Evolutionary conservation across 2,329 filamentous ascomycete genomes (phyloP).

Genomic region (Corniculantispora saksenae): DNA sequence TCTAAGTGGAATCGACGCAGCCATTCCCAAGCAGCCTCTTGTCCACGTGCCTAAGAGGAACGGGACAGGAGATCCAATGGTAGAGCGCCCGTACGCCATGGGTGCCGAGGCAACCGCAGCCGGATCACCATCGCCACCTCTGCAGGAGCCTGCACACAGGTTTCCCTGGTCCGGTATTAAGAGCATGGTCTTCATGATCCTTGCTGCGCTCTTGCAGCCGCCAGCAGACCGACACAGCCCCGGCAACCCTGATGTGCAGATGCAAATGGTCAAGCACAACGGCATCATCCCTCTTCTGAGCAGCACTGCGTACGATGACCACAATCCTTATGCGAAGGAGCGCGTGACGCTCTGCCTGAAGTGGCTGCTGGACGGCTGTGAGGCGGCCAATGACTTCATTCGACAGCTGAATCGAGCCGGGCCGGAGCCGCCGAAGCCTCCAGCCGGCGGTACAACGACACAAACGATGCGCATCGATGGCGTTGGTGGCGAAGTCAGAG

Average conservation of each 20-base stretch:
- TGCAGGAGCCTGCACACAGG: conserved; percentile 65
- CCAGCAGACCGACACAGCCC: conserved; percentile 62
- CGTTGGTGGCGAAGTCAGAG: conserved; percentile 57
- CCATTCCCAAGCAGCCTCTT: conserved; percentile 79
- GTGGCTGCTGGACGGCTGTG: conserved; percentile 74
- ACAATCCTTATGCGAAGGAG: conserved; percentile 93
- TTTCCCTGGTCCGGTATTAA: conserved; percentile 77
- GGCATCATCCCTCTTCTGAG: conserved; percentile 86
- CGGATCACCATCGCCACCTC: conserved; percentile 45
- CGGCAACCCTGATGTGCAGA: conserved; percentile 75
- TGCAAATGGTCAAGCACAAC: conserved; percentile 81
- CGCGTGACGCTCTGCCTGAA: conserved; percentile 87
- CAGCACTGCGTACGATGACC: conserved; percentile 87
- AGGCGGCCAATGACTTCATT: conserved; percentile 71
- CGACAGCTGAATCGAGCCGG: conserved; percentile 58
- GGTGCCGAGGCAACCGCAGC: conserved; percentile 30
- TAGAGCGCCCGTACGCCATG: conserved; percentile 65
- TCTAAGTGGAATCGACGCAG: conserved; percentile 82
- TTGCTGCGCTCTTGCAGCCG: conserved; percentile 87
- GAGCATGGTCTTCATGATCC: conserved; percentile 86
- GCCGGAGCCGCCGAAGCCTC: conserved; percentile 40
- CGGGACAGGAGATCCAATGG: conserved; percentile 42
- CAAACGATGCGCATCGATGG: conserved; percentile 56
- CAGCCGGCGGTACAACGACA: conserved; percentile 36
- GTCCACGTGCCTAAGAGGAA: conserved; percentile 44